These are phyloP conservation scores for Yarrowia alimentaria DNA, from an alignment of 805 yeast genomes.

Conservation along the genomic window DNA sequence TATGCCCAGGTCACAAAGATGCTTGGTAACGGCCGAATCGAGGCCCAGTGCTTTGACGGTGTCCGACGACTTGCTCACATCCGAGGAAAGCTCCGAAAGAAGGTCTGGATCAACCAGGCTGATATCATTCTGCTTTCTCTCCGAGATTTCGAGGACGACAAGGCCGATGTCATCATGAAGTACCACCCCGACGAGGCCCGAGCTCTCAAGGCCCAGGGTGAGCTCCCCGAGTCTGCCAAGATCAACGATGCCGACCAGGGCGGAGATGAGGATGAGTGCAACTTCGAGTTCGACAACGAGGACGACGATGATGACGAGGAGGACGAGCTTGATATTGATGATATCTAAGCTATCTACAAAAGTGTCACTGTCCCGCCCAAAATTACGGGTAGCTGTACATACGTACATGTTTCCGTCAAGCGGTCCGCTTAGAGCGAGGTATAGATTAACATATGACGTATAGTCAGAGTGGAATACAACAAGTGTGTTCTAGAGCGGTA, in stretches of 20 bases:
- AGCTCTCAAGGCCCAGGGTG: slow-evolving; percentile 91
- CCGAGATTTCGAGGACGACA: slow-evolving; percentile 98
- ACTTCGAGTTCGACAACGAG: slow-evolving; percentile 96
- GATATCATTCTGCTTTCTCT: slow-evolving; percentile 92
- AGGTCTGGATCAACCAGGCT: slow-evolving; percentile 99
- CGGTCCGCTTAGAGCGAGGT: slow-evolving; percentile 10
- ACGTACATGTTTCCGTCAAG: not conserved
- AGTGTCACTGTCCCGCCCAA: not conserved
- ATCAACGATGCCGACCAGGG: slow-evolving; percentile 97
- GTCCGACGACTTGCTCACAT: slow-evolving; percentile 92
- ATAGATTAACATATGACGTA: slow-evolving; percentile 17
- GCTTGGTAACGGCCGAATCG: slow-evolving; percentile 98
- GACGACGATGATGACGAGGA: slow-evolving; percentile 76
- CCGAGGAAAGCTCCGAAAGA: slow-evolving; percentile 98
- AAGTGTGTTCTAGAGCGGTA: too few species aligned
- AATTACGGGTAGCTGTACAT: slow-evolving; percentile 1
- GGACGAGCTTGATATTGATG: slow-evolving; percentile 82
- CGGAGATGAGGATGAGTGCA: slow-evolving; percentile 94
- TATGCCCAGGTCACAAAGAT: slow-evolving; percentile 97
- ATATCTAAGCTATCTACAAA: slow-evolving; percentile 54
- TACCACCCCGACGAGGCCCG: slow-evolving; percentile 98
- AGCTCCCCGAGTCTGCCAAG: slow-evolving; percentile 94
- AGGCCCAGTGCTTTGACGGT: slow-evolving; percentile 94
- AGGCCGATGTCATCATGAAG: slow-evolving; percentile 96
- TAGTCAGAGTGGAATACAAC: not conserved